Conservation (phyloP, 1,284 basidiomycete species). For the Naganishia sp. region DNA sequence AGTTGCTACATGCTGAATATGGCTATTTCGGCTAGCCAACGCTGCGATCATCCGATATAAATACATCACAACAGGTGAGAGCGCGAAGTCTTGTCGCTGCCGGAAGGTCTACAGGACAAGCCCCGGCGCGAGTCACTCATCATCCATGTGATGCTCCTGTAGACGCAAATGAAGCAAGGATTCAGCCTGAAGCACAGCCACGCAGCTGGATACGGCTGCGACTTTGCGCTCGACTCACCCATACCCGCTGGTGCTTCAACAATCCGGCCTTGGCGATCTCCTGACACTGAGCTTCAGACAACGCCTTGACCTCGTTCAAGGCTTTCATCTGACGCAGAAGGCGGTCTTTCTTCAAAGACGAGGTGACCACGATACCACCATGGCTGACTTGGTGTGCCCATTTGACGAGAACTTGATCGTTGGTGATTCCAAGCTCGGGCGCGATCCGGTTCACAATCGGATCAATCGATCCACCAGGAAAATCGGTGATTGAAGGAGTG, state of each 20-base stretch:
- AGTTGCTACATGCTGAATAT: no score
- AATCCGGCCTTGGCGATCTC: slow-evolving; percentile 45
- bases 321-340: slow-evolving; percentile 66
- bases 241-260: no score
- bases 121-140: not conserved
- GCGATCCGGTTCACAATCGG: slow-evolving; percentile 60
- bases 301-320: slow-evolving; percentile 60
- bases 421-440: slow-evolving; percentile 38
- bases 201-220: no score
- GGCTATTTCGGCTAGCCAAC: no score
- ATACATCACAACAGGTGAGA: no score
- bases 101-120: no score
- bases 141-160: not conserved
- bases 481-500: no score
- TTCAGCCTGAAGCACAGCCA: not conserved
- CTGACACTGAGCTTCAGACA: slow-evolving; percentile 62
- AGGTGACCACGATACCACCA: slow-evolving; percentile 63
- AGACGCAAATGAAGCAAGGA: not conserved
- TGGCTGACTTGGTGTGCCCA: slow-evolving; percentile 48
- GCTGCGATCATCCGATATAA: no score
- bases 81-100: no score
- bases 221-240: slow-evolving; percentile 23
- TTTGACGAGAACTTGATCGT: slow-evolving; percentile 46
- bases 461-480: slow-evolving; percentile 62
- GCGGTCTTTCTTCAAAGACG: slow-evolving; percentile 67